Base-by-base conservation (phyloP, 176 grass and related monocot genomes). In the Cenchrus fungigraminus region DNA sequence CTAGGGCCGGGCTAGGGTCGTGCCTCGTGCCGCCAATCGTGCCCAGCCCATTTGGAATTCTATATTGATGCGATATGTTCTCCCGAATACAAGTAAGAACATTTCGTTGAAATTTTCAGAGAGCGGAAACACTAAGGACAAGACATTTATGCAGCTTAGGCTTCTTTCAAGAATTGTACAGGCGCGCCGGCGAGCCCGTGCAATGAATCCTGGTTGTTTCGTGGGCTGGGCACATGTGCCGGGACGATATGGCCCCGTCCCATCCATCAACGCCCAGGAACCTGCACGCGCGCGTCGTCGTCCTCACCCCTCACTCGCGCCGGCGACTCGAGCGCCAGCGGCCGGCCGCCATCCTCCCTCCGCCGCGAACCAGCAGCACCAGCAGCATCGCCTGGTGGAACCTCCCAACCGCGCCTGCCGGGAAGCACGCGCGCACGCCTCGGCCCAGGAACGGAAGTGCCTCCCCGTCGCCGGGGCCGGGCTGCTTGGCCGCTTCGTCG, bases 311-410 rank as follows among this genome's bases (percentile, higher is more conserved):
- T 55, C 50, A 74, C 10, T 28, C 49, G 47, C 71, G 71, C 49
- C 47, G 25, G 28, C 28, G 72, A 11, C 28, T 74, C 8, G 8
- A 74, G 31, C 72, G 72, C 72, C 72, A 74, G 72, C 72, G 49
- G 6, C 50, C 50, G 14, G 17, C 28, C 1, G 50, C 50, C 50
- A 54, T 74, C 49, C 72, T 54, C 6, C 72, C 25, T 5, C 72
- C 72, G 72, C 49, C 50, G 72, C 47, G 71, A 10, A 49, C 71
- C 0, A 73, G 50, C 49, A 74, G 28, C 15, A 17, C 46, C 71
- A 74, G 14, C 14, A 74, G 49, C 49, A 74, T 74, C 71, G 4
- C 49, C 13, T 74, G 71, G 71, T 74, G 50, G 71, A 74, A 74
- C 31, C 71, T 34, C 28, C 71, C 71, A 28, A 54, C 49, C 14